Evolutionary conservation across 2,329 filamentous ascomycete species (phyloP).

Genomic region (Xylariales sp.): DNA sequence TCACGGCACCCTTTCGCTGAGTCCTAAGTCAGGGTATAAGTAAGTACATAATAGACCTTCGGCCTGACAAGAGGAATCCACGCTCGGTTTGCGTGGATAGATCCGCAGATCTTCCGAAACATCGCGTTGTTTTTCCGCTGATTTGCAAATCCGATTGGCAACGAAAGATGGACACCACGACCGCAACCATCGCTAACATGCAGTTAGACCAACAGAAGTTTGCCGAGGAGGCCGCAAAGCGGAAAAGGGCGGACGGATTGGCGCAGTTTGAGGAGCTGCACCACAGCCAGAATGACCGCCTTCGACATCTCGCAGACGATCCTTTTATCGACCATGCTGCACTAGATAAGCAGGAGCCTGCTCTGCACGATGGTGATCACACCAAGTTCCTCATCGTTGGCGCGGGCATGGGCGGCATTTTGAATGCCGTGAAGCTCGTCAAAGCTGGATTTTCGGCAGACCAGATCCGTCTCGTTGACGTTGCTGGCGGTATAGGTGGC

Average conservation of each 20-base stretch:
- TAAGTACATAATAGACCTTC: background rate
- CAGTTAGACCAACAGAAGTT: slow-evolving; percentile 19
- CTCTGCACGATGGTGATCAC: slow-evolving; percentile 15
- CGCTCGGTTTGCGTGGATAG: background rate
- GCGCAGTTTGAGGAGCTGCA: slow-evolving; percentile 17
- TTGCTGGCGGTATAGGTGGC: slow-evolving; percentile 40
- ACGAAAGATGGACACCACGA: background rate
- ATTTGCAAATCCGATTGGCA: background rate
- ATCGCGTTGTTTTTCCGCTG: background rate
- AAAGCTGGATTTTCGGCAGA: slow-evolving; percentile 27
- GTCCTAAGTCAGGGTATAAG: background rate
- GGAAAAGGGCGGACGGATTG: slow-evolving; percentile 20
- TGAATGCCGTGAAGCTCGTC: slow-evolving; percentile 24
- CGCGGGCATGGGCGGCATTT: slow-evolving; percentile 20
- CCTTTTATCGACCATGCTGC: slow-evolving; percentile 23
- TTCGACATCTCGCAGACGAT: slow-evolving; percentile 23
- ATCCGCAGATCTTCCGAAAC: background rate
- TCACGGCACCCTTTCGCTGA: too few species aligned
- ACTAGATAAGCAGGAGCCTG: slow-evolving; percentile 17
- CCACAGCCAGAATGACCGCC: slow-evolving; percentile 18
- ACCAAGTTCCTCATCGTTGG: slow-evolving; percentile 24
- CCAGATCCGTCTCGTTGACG: slow-evolving; percentile 37
- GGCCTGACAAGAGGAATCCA: background rate
- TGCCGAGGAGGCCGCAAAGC: slow-evolving; percentile 21
- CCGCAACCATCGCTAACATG: slow-evolving; percentile 10